Conservation (phyloP, 1,284 basidiomycete species). For the Mrakiaceae sp. region DNA sequence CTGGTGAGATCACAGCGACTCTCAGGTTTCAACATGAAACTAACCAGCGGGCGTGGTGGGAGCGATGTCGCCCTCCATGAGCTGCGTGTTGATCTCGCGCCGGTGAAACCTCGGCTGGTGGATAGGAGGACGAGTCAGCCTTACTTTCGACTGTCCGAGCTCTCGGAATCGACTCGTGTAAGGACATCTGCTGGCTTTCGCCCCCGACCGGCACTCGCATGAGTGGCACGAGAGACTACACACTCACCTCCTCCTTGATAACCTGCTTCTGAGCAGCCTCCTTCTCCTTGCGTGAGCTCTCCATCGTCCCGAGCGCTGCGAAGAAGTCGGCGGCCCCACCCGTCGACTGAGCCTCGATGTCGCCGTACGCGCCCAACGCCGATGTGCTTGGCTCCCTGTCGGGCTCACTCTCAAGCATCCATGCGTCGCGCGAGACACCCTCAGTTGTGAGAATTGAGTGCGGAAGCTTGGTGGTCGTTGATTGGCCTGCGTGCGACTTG, state of each 20-base stretch:
- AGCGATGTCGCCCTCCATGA: slow-evolving; percentile 53
- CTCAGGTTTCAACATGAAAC: not conserved
- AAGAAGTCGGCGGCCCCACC: slow-evolving; percentile 64
- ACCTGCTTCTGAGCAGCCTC: slow-evolving; percentile 63
- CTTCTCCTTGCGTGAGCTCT: slow-evolving; percentile 49
- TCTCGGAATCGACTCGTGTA: slow-evolving; percentile 5
- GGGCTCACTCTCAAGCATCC: slow-evolving; percentile 57
- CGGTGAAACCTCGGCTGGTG: slow-evolving; percentile 38
- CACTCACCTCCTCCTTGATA: slow-evolving; percentile 21
- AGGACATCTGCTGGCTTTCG: not conserved
- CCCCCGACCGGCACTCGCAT: no score
- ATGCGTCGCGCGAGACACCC: slow-evolving; percentile 51
- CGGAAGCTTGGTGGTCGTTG: slow-evolving; percentile 40
- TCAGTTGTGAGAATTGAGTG: slow-evolving; percentile 35
- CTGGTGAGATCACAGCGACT: no score
- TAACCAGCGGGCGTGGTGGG: slow-evolving; percentile 32
- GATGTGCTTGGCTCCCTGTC: no score
- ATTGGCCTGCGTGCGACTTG: slow-evolving; percentile 45
- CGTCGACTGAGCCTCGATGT: slow-evolving; percentile 24
- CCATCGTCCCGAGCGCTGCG: slow-evolving; percentile 63
- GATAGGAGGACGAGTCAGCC: slow-evolving; percentile 11
- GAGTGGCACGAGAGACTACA: not conserved
- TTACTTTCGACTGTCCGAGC: not conserved
- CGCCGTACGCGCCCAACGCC: slow-evolving; percentile 18
- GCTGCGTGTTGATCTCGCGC: slow-evolving; percentile 68